Base-by-base conservation (phyloP, 202 grass and related monocot species). In the Elaeis oleifera region DNA sequence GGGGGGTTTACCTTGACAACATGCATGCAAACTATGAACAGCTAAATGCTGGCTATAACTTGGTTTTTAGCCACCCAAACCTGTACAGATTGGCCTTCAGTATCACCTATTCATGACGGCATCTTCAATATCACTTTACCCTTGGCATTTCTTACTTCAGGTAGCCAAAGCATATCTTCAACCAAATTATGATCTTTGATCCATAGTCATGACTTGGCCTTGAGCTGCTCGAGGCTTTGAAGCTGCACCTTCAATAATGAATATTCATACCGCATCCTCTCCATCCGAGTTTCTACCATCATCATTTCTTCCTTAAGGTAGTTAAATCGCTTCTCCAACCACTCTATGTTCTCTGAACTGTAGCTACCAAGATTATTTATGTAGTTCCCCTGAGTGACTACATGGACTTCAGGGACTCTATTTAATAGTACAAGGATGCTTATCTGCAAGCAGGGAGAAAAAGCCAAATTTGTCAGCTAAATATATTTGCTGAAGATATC, bases 301-400 rank as follows among this genome's bases (percentile, higher is more conserved):
- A 69, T 73, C 84, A 91, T 86, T 79, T 97, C 88, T 74, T 92
- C 88, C 18, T 79, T 79, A 9, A 97, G 77, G 49, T 76, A 70
- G 56, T 65, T 80, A 22, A 97, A 36, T 28, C 84, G 78, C 74
- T 82, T 91, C 56, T 75, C 76, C 58, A 75, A 44, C 85, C 80
- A 89, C 66, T 75, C 71, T 52, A 90, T 61, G 23, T 69, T 83
- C 52, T 91, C 81, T 64, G 65, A 71, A 66, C 70, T 64, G 29
- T 83, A 74, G 28, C 53, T 66, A 70, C 64, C 69, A 58, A 69
- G 74, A 31, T 76, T 51, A 18, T 69, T 71, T 1, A 44, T 16
- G 5, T 76, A 74, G 23, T 67, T 65, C 60, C 67, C 88, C 5
- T 76, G 84, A 27, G 64, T 73, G 56, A 81, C 68, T 71, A 89